Percentiles rank a stretch among this genome's conserved stretches.
These are phyloP conservation scores for Iodosphaeria phyllophila DNA, from an alignment of 2,329 filamentous ascomycete species.

Conservation along the genomic window DNA sequence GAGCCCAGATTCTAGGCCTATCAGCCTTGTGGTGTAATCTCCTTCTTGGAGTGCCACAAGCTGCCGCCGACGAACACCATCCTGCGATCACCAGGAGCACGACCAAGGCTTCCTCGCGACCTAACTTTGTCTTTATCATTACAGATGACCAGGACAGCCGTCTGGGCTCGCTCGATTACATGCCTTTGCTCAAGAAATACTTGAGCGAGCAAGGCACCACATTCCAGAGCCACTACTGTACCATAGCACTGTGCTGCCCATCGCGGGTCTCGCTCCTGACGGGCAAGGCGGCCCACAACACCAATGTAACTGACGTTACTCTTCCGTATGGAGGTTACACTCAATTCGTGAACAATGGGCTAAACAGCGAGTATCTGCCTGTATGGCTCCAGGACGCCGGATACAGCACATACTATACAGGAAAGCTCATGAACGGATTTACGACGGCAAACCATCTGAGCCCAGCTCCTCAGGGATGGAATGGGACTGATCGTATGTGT, in stretches of 20 bases:
- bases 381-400: slow-evolving; percentile 36
- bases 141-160: slow-evolving; percentile 43
- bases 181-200: slow-evolving; percentile 29
- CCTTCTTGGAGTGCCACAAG: too few relatives aligned
- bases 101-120: slow-evolving; percentile 3
- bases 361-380: slow-evolving; percentile 35
- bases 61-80: too few relatives aligned
- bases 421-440: slow-evolving; percentile 36
- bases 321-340: slow-evolving; percentile 36
- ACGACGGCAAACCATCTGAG: slow-evolving; percentile 20
- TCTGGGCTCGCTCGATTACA: slow-evolving; percentile 34
- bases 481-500: slow-evolving; percentile 1
- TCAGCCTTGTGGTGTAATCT: too few relatives aligned
- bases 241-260: slow-evolving; percentile 36
- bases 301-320: slow-evolving; percentile 34
- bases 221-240: slow-evolving; percentile 37
- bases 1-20: too few relatives aligned
- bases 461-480: slow-evolving; percentile 24
- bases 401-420: slow-evolving; percentile 39
- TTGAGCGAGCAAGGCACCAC: slow-evolving; percentile 31
- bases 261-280: slow-evolving; percentile 39
- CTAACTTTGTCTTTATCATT: slow-evolving; percentile 40
- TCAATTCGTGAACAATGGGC: slow-evolving; percentile 30
- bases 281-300: slow-evolving; percentile 40
- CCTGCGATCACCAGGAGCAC: too few relatives aligned